A percentile compares a stretch with the other conserved stretches of the same genome.
These are phyloP conservation scores for Gracilaria vermiculophylla DNA, from an alignment of 23 red algal genomes.

Conservation along the genomic window DNA sequence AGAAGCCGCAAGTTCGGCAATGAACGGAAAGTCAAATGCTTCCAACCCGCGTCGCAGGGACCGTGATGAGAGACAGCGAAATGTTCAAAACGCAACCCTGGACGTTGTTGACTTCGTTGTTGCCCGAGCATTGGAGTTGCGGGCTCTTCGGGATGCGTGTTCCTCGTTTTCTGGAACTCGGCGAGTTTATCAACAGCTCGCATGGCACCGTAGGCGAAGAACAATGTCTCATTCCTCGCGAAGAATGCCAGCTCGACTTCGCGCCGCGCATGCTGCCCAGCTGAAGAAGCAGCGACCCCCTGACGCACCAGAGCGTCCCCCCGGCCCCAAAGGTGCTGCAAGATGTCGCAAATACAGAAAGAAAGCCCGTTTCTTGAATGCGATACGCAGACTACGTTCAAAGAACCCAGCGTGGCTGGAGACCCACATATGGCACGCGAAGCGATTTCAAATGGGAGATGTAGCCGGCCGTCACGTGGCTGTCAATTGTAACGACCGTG, in stretches of 20 bases:
- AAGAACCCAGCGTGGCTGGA: slow-evolving; percentile 68
- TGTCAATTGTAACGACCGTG: slow-evolving; percentile 54
- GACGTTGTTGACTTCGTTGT: slow-evolving; percentile 79
- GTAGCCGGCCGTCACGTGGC: slow-evolving; percentile 37
- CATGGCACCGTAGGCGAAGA: slow-evolving; percentile 86
- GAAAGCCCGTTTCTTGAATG: slow-evolving; percentile 57
- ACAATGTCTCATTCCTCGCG: slow-evolving; percentile 87
- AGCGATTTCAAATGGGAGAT: slow-evolving; percentile 83
- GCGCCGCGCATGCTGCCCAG: slow-evolving; percentile 40
- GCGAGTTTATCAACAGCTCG: slow-evolving; percentile 77
- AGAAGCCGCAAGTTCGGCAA: too few relatives aligned
- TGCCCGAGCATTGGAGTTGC: slow-evolving; percentile 67
- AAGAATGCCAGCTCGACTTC: slow-evolving; percentile 72
- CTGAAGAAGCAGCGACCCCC: slow-evolving; percentile 38
- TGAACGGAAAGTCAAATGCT: neutral
- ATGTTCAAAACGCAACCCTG: slow-evolving; percentile 23
- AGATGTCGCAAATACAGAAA: slow-evolving; percentile 73
- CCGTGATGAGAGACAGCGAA: neutral
- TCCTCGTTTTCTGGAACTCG: slow-evolving; percentile 28
- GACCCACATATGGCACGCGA: slow-evolving; percentile 97
- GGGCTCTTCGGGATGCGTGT: slow-evolving; percentile 22
- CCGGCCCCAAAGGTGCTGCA: slow-evolving; percentile 28
- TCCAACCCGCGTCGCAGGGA: neutral
- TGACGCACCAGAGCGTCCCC: neutral
- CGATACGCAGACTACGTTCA: slow-evolving; percentile 21